Conservation (phyloP, 2,329 filamentous ascomycete genomes). For the Penicillium sp. region DNA sequence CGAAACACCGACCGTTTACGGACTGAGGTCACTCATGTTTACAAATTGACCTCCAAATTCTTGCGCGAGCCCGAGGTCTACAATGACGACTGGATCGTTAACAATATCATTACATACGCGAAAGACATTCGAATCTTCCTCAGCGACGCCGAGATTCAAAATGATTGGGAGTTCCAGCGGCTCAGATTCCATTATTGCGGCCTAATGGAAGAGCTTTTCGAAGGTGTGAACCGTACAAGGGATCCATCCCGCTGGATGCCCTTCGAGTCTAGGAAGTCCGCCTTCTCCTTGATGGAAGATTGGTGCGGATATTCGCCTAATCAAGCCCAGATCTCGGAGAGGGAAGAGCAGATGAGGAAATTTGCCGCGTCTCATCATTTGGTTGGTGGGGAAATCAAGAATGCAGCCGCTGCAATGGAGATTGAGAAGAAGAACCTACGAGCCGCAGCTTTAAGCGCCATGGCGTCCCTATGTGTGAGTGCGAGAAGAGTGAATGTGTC, state of each 20-base stretch:
- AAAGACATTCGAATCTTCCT: slow-evolving; percentile 91
- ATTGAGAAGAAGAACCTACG: slow-evolving; percentile 92
- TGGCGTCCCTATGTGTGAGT: slow-evolving; percentile 85
- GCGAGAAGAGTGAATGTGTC: neutral
- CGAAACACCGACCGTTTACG: slow-evolving; percentile 78
- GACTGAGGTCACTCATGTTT: slow-evolving; percentile 93
- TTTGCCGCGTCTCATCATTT: slow-evolving; percentile 73
- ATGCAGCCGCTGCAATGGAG: slow-evolving; percentile 82
- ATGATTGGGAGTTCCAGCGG: slow-evolving; percentile 90
- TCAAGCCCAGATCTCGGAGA: slow-evolving; percentile 69
- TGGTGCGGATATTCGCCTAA: slow-evolving; percentile 98
- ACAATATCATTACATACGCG: slow-evolving; percentile 80
- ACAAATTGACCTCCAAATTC: slow-evolving; percentile 88
- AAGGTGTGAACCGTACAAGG: slow-evolving; percentile 77
- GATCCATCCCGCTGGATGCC: slow-evolving; percentile 93
- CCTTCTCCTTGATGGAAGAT: slow-evolving; percentile 95
- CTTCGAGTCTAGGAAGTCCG: slow-evolving; percentile 90
- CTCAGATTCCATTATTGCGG: slow-evolving; percentile 91
- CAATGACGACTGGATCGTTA: slow-evolving; percentile 83
- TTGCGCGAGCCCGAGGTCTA: slow-evolving; percentile 71
- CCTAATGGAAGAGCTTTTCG: slow-evolving; percentile 85
- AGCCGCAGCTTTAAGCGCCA: slow-evolving; percentile 85
- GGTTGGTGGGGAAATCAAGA: slow-evolving; percentile 66
- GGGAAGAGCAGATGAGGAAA: slow-evolving; percentile 82
- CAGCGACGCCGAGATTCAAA: slow-evolving; percentile 90